phyloP scores from a whole-genome alignment of 2,329 filamentous ascomycete genomes.

The Diplocarpon rosae region DNA sequence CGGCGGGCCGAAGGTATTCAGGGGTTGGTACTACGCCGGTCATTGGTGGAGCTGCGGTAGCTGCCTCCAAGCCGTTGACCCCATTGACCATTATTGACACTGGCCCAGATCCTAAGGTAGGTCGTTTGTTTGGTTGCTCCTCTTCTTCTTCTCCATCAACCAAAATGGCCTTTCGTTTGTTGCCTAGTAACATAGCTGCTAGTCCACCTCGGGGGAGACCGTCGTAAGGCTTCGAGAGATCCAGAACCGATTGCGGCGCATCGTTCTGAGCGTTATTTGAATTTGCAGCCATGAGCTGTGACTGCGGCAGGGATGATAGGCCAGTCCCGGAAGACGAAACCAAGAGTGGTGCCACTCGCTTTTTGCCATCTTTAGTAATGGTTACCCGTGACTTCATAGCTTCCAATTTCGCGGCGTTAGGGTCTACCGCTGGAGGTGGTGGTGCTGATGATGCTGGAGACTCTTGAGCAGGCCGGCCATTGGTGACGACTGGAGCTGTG shows the following conservation, averaged over 20 bases:
- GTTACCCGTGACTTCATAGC: constrained; percentile 84
- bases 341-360: constrained; percentile 82
- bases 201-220: constrained; percentile 85
- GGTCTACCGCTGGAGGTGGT: constrained; percentile 31
- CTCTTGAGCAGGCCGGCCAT: constrained; percentile 18
- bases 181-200: constrained; percentile 75
- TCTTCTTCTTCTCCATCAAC: constrained; percentile 66
- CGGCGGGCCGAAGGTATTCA: constrained; percentile 77
- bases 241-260: constrained; percentile 69
- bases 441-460: constrained; percentile 33
- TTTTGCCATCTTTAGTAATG: constrained; percentile 93
- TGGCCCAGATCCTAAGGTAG: constrained; percentile 52
- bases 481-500: constrained; percentile 13
- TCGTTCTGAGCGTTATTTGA: constrained; percentile 57
- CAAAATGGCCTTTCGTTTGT: constrained; percentile 73
- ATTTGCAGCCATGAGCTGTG: constrained; percentile 71
- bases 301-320: constrained; percentile 79
- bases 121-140: constrained; percentile 45
- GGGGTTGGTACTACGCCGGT: constrained; percentile 59
- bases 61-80: constrained; percentile 66
- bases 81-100: constrained; percentile 67
- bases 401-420: constrained; percentile 48
- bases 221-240: constrained; percentile 89
- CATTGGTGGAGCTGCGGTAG: constrained; percentile 47
- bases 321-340: constrained; percentile 83